Conservation (phyloP, 2,329 filamentous ascomycete genomes). For the Apiospora koreana region DNA sequence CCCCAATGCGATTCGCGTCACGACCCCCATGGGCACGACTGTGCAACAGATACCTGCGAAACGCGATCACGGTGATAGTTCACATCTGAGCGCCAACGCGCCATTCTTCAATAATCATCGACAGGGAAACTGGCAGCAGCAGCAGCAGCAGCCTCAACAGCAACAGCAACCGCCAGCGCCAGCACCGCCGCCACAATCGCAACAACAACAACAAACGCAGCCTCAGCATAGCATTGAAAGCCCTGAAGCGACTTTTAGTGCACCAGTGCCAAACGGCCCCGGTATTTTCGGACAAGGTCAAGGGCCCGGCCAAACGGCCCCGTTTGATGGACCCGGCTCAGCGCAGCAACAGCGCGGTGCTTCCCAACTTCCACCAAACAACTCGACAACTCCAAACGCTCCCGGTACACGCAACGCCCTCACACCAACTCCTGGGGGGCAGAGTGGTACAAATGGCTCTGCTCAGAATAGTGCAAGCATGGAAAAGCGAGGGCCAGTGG, state of each 20-base stretch:
- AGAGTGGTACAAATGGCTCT: conserved; percentile 63
- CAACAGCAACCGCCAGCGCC: not conserved
- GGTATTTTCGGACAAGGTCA: conserved; percentile 48
- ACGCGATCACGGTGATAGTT: conserved; percentile 41
- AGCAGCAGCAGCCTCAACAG: conserved; percentile 15
- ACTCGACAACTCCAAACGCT: conserved; percentile 40
- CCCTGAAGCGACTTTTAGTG: conserved; percentile 63
- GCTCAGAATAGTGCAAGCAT: conserved; percentile 58
- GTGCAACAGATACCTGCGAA: conserved; percentile 78
- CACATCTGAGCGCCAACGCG: conserved; percentile 38
- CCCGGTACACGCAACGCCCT: conserved; percentile 54
- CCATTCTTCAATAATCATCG: conserved; percentile 48
- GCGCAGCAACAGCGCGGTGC: conserved; percentile 32
- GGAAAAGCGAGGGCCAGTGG: conserved; percentile 90
- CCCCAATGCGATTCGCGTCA: conserved; percentile 93
- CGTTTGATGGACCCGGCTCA: conserved; percentile 33
- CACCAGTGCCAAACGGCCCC: conserved; percentile 53
- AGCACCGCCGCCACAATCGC: conserved; percentile 29
- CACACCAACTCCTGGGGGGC: conserved; percentile 60
- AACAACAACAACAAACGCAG: conserved; percentile 46
- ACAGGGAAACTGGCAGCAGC: conserved; percentile 55
- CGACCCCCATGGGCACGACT: conserved; percentile 96
- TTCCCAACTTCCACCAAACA: conserved; percentile 30
- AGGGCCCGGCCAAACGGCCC: conserved; percentile 27
- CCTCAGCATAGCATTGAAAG: conserved; percentile 62